Evolutionary conservation across 495 filamentous ascomycete genomes (phyloP), one percentile per base, ranked within the genome.

Genomic region (Podospora australis): DNA sequence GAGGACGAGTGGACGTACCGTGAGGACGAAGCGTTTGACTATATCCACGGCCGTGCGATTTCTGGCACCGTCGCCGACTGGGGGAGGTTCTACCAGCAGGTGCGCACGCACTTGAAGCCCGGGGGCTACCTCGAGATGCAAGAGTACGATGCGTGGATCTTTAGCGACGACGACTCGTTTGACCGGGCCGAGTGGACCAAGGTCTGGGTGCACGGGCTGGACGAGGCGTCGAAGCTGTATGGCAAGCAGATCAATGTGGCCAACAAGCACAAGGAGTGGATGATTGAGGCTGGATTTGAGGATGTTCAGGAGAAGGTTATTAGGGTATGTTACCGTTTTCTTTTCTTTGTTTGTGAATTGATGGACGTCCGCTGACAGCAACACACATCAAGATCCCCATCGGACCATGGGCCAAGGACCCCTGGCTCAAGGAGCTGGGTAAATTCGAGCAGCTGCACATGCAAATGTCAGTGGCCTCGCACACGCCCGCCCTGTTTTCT

Each of bases 121-220:
- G 74, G 78, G 13, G 82, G 80, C 6, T 83, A 70, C 51, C 61
- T 83, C 44, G 83, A 87, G 63, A 69, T 75, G 35, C 67, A 68
- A 20, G 77, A 80, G 48, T 64, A 73, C 4, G 70, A 67, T 9
- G 68, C 68, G 16, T 50, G 65, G 10, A 67, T 72, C 4, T 62
- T 50, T 10, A 75, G 70, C 38, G 79, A 82, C 48, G 77, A 81
- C 49, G 66, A 66, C 44, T 76, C 72, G 3, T 66, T 79, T 25
- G 43, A 55, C 2, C 50, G 69, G 1, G 72, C 70, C 11, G 64
- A 68, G 14, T 67, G 71, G 24, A 60, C 75, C n/a, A 59, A 58
- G n/a, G 58, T 66, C 22, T 74, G 70, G 69, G 66, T 70, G 3
- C 62, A 62, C 17, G 64, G 69, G 6, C 71, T 75, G 36, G 49